These are phyloP conservation scores for Daldinia childiae DNA, from an alignment of 495 filamentous ascomycete genomes.

Conservation along the genomic window DNA sequence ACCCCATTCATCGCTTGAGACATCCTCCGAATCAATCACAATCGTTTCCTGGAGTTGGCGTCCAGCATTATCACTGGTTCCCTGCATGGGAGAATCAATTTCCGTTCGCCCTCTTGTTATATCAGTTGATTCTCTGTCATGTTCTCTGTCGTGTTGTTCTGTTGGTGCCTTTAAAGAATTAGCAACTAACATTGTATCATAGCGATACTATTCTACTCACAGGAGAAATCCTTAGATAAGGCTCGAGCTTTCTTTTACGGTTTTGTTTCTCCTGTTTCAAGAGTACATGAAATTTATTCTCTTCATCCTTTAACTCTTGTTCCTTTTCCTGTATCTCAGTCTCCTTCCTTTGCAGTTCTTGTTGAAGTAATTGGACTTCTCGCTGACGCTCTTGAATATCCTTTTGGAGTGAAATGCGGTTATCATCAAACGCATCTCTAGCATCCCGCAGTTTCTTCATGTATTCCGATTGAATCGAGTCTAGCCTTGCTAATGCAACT, in stretches of 20 bases:
- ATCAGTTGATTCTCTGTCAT: background rate
- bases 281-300: background rate
- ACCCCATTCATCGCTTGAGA: background rate
- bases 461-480: slow-evolving; percentile 1
- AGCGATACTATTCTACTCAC: background rate
- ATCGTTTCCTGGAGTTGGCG: background rate
- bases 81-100: background rate
- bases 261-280: background rate
- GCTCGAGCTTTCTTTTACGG: background rate
- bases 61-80: background rate
- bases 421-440: background rate
- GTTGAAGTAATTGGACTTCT: background rate
- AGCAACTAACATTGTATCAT: background rate
- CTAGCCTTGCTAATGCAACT: background rate
- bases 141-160: background rate
- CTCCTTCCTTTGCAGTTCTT: background rate
- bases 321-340: background rate
- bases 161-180: background rate
- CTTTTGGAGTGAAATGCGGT: background rate
- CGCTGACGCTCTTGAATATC: background rate
- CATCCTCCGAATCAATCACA: background rate
- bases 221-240: background rate
- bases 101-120: background rate
- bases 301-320: background rate
- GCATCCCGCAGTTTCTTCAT: background rate